Conservation (phyloP, 2,329 filamentous ascomycete species). For the Chrysosporium keratinophilum region DNA sequence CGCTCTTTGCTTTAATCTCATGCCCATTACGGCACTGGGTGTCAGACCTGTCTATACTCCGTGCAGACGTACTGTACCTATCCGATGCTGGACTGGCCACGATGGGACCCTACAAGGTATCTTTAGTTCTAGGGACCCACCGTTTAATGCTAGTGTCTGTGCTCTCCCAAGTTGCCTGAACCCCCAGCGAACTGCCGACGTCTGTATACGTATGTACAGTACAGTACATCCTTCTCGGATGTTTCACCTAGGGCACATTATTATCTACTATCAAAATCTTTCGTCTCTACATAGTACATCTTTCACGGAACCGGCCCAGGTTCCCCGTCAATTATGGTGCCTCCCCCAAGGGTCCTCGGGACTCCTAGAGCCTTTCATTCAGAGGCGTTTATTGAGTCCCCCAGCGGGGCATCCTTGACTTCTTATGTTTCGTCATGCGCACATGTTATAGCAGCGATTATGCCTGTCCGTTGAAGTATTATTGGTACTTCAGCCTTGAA, state of each 20-base stretch:
- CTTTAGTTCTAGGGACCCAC: neutral
- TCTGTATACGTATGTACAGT: no score
- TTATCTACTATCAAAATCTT: conserved; percentile 1
- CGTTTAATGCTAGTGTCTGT: neutral
- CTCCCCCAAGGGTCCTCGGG: neutral
- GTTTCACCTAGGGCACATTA: conserved; percentile 5
- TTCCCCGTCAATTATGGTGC: neutral
- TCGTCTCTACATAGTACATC: neutral
- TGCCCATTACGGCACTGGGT: neutral
- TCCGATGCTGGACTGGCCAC: neutral
- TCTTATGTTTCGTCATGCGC: conserved; percentile 9
- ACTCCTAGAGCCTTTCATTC: neutral
- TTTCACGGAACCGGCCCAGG: conserved; percentile 1
- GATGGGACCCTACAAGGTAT: neutral
- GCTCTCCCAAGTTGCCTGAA: conserved; percentile 1
- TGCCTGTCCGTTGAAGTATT: conserved; percentile 1
- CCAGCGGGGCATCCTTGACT: neutral
- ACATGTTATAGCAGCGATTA: neutral
- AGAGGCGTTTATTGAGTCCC: neutral
- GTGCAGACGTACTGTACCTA: neutral
- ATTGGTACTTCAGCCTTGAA: conserved; percentile 12
- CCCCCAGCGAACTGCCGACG: neutral
- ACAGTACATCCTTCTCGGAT: conserved; percentile 5
- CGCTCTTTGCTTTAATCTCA: neutral
- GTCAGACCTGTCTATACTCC: neutral